Evolutionary conservation across 805 yeast species (phyloP).

Genomic region (Teunomyces tritomae): DNA sequence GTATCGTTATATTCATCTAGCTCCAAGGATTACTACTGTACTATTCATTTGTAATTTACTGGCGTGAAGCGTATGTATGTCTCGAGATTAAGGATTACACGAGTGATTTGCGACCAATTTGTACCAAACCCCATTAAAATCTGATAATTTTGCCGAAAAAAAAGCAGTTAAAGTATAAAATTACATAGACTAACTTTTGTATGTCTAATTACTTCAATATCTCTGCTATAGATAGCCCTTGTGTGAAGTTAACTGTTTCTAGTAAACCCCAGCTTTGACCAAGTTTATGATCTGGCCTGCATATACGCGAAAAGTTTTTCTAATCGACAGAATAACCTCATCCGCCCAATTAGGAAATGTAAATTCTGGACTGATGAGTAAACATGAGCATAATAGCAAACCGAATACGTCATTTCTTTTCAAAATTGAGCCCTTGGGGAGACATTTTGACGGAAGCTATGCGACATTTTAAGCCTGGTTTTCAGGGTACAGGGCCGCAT

Average conservation of each 20-base stretch:
- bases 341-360: constrained; percentile 37
- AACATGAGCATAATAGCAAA: constrained; percentile 1
- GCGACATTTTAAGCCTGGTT: not conserved
- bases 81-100: not conserved
- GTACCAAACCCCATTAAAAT: not conserved
- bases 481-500: not conserved
- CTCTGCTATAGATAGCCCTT: too few species aligned
- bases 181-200: too few species aligned
- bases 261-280: not conserved
- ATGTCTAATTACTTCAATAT: too few species aligned
- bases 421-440: too few species aligned
- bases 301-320: constrained; percentile 14
- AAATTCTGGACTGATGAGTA: constrained; percentile 14
- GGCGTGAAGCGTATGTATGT: not conserved
- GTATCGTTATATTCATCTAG: not conserved
- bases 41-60: not conserved
- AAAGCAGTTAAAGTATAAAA: not conserved
- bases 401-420: not conserved
- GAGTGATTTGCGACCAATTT: not conserved
- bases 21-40: too few species aligned
- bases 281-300: constrained; percentile 11
- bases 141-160: not conserved
- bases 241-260: too few species aligned
- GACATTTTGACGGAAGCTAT: too few species aligned
- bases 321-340: constrained; percentile 29